A percentile compares a stretch with the other conserved stretches of the same genome.
phyloP scores from a whole-genome alignment of 768 basidiomycete species.

The Porpolomopsis calyptriformis region DNA sequence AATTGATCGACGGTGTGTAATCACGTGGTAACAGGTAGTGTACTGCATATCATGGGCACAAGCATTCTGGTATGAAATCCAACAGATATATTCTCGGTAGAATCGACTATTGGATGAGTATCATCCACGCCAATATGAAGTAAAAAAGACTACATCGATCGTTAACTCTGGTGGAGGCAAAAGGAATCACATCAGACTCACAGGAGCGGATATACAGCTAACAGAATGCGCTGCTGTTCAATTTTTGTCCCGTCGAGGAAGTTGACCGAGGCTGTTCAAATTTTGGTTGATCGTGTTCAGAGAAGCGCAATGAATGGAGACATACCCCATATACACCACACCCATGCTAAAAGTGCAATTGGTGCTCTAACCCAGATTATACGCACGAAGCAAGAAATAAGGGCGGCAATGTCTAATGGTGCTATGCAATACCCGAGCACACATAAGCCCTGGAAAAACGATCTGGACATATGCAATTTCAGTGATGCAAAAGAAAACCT shows the following conservation, averaged over 20 bases:
- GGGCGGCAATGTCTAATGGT: conserved; percentile 82
- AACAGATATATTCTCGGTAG: background rate
- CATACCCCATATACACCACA: conserved; percentile 95
- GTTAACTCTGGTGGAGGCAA: conserved; percentile 1
- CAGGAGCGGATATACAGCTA: conserved; percentile 95
- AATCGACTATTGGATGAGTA: conserved; percentile 64
- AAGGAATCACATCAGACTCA: conserved; percentile 28
- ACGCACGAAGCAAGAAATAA: conserved; percentile 78
- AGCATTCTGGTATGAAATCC: background rate
- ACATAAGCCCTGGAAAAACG: conserved; percentile 94
- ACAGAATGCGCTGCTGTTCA: conserved; percentile 76
- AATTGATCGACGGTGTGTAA: background rate
- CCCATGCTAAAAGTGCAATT: conserved; percentile 78
- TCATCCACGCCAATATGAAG: conserved; percentile 95
- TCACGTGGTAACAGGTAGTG: background rate
- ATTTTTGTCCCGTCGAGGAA: conserved; percentile 94
- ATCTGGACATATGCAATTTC: conserved; percentile 32
- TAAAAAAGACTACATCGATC: conserved; percentile 61
- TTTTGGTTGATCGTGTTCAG: background rate
- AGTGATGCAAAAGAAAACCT: background rate
- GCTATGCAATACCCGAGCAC: conserved; percentile 93
- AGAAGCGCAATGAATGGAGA: conserved; percentile 2
- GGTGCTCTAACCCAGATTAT: conserved; percentile 82
- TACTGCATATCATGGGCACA: no score
- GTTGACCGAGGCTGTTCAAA: conserved; percentile 70